These are phyloP conservation scores for Glycine soja DNA, from an alignment of 306 rosid species.

Conservation along the genomic window DNA sequence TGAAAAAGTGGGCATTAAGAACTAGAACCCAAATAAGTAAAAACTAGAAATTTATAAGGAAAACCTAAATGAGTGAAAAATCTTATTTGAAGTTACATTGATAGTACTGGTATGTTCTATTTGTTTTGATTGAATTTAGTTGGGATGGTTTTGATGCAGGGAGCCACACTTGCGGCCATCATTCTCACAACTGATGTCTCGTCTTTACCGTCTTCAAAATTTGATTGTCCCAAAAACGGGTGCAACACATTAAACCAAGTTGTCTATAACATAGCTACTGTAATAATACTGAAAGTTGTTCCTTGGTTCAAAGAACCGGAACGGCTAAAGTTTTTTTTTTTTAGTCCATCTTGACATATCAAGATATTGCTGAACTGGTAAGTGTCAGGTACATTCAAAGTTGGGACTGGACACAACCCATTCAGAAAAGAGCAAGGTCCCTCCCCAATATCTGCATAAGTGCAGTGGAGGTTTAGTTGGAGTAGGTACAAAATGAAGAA, in stretches of 20 bases:
- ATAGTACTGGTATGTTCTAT: neutral
- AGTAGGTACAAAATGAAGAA: slow-evolving; percentile 65
- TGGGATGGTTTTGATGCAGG: slow-evolving; percentile 63
- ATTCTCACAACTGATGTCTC: slow-evolving; percentile 82
- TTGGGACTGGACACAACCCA: slow-evolving; percentile 68
- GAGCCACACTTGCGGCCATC: slow-evolving; percentile 96
- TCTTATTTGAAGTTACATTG: neutral
- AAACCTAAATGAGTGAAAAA: neutral
- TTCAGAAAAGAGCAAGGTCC: slow-evolving; percentile 54
- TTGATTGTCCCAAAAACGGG: slow-evolving; percentile 56
- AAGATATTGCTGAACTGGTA: slow-evolving; percentile 56
- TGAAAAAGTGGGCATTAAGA: neutral
- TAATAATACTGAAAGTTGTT: slow-evolving; percentile 64
- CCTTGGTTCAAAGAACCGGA: slow-evolving; percentile 77
- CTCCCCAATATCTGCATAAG: slow-evolving; percentile 65
- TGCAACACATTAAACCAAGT: slow-evolving; percentile 49
- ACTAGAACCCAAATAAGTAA: neutral
- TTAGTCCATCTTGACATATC: slow-evolving; percentile 20
- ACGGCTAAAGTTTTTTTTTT: slow-evolving; percentile 55
- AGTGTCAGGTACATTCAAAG: slow-evolving; percentile 80
- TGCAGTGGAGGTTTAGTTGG: slow-evolving; percentile 68
- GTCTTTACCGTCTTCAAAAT: slow-evolving; percentile 66
- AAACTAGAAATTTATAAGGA: neutral
- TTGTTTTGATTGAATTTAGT: slow-evolving; percentile 3
- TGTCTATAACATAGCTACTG: slow-evolving; percentile 52